phyloP scores from a whole-genome alignment of 805 yeast genomes.

The Monosporozyma aerobia region DNA sequence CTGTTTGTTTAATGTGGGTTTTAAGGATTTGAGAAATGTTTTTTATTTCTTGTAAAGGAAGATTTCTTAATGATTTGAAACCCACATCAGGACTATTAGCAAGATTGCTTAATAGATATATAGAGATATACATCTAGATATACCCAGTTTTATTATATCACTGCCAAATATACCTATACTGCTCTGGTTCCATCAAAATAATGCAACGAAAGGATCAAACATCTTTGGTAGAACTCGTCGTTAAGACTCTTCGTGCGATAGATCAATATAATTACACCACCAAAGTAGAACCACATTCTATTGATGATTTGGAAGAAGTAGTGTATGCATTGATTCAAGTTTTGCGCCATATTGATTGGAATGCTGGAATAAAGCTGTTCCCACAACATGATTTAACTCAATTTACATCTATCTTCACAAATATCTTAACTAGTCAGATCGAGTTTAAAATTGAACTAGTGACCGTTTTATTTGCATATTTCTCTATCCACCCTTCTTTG shows the following conservation, averaged over 20 bases:
- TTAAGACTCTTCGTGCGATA: neutral
- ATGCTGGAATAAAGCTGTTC: neutral
- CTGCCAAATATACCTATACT: too few species aligned
- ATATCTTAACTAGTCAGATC: neutral
- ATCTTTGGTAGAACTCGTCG: neutral
- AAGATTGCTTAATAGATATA: too few species aligned
- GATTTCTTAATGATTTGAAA: too few species aligned
- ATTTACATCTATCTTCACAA: neutral
- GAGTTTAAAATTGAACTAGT: slow-evolving; percentile 1
- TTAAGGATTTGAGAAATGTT: too few species aligned
- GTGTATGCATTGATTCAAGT: neutral
- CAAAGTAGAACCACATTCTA: neutral
- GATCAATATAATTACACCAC: neutral
- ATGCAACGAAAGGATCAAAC: neutral
- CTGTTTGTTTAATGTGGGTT: too few species aligned
- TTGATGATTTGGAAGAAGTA: neutral
- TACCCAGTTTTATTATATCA: too few species aligned
- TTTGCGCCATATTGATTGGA: neutral
- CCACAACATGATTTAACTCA: neutral
- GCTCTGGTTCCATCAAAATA: neutral
- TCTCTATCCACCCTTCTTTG: slow-evolving; percentile 12
- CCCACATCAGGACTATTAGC: too few species aligned
- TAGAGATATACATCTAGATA: too few species aligned
- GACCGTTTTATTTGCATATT: slow-evolving; percentile 17
- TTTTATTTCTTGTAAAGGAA: too few species aligned